phyloP scores from a whole-genome alignment of 164 flowering plant species.

The Brasenia schreberi region DNA sequence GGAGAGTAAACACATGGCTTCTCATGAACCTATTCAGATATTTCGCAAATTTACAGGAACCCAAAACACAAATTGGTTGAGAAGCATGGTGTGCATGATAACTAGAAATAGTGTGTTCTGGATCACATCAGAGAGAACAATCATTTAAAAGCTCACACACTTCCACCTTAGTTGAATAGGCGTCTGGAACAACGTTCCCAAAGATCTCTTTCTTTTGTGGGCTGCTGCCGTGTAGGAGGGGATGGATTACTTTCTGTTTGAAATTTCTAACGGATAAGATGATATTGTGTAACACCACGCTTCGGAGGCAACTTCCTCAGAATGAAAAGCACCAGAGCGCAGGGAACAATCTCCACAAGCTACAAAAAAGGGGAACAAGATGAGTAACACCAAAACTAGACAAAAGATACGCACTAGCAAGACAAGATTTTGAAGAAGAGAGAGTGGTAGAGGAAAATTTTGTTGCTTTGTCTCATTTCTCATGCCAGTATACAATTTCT shows the following conservation, averaged over 20 bases:
- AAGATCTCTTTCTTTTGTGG: not conserved
- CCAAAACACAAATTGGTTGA: not conserved
- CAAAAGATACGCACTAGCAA: no score
- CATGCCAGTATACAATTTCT: no score
- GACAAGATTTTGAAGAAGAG: no score
- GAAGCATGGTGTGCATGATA: not conserved
- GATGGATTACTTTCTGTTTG: not conserved
- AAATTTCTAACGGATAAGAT: slow-evolving; percentile 53
- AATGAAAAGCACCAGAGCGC: slow-evolving; percentile 73
- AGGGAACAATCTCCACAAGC: slow-evolving; percentile 88
- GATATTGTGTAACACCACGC: slow-evolving; percentile 77
- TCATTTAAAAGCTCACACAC: not conserved
- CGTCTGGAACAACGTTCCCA: not conserved
- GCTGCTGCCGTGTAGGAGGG: not conserved
- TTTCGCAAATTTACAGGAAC: not conserved
- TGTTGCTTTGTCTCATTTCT: no score
- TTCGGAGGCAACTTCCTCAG: slow-evolving; percentile 93
- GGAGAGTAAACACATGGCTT: not conserved
- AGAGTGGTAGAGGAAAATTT: no score
- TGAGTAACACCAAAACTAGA: no score
- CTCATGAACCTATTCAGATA: not conserved
- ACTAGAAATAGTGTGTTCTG: not conserved
- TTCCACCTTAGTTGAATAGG: not conserved
- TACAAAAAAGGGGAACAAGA: slow-evolving; percentile 10
- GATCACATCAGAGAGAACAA: not conserved